These are phyloP conservation scores for Pseudopithomyces chartarum DNA, from an alignment of 2,329 filamentous ascomycete genomes.

Conservation along the genomic window DNA sequence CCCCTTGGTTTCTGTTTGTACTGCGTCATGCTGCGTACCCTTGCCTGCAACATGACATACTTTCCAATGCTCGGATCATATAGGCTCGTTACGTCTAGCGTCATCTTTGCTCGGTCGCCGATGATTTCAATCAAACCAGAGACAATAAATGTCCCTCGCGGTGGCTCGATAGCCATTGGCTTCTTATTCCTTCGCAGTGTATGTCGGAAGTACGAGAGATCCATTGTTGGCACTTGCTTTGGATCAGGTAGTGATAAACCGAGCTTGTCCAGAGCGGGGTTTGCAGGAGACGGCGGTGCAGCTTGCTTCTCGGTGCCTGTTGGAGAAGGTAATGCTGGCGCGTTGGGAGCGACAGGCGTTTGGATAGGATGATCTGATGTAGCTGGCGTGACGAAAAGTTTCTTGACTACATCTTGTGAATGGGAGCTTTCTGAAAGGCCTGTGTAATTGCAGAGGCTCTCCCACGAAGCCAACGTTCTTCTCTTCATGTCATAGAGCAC, in stretches of 20 bases:
- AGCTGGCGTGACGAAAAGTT: slow-evolving; percentile 10
- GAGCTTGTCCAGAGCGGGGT: slow-evolving; percentile 23
- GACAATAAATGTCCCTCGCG: slow-evolving; percentile 52
- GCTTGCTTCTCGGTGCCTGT: slow-evolving; percentile 18
- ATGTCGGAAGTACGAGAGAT: slow-evolving; percentile 33
- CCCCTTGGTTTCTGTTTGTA: slow-evolving; percentile 48
- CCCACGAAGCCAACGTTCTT: slow-evolving; percentile 27
- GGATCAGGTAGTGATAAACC: slow-evolving; percentile 31
- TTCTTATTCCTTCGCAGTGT: slow-evolving; percentile 28
- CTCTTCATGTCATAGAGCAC: slow-evolving; percentile 31
- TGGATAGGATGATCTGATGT: slow-evolving; percentile 11
- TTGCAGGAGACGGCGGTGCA: slow-evolving; percentile 11
- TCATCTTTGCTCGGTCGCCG: slow-evolving; percentile 48
- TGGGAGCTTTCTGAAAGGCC: slow-evolving; percentile 28
- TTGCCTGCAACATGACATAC: slow-evolving; percentile 40
- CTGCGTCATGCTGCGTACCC: slow-evolving; percentile 27
- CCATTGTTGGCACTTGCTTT: slow-evolving; percentile 27
- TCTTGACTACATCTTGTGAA: slow-evolving; percentile 16
- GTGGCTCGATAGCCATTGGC: slow-evolving; percentile 33
- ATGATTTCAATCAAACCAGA: slow-evolving; percentile 52
- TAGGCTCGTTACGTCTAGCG: slow-evolving; percentile 50
- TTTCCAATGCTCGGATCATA: slow-evolving; percentile 52
- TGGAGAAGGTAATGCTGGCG: slow-evolving; percentile 14
- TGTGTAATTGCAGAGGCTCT: slow-evolving; percentile 27
- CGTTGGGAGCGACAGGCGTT: slow-evolving; percentile 11